Evolutionary conservation across 177 flowering plant species (phyloP).

Genomic region (Telopea speciosissima): DNA sequence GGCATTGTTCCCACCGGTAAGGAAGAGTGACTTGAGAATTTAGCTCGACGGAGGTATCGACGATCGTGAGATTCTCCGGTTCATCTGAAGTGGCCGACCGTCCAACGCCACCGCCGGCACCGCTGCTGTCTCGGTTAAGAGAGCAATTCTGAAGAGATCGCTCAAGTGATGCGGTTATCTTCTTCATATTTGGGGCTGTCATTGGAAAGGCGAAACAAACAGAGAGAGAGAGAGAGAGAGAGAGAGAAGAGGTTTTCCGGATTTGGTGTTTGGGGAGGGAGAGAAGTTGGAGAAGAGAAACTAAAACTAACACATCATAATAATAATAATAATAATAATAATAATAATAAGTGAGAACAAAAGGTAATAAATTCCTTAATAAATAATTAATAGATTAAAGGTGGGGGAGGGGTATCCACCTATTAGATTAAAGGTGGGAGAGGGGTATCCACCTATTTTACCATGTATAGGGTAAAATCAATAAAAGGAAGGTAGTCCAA

Average conservation of each 20-base stretch:
- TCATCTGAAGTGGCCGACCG: constrained; percentile 17
- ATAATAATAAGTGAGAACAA: too few relatives aligned
- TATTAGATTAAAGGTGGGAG: too few relatives aligned
- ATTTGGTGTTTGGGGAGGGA: too few relatives aligned
- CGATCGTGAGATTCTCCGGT: constrained; percentile 12
- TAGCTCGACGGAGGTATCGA: constrained; percentile 52
- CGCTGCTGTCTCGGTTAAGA: constrained; percentile 28
- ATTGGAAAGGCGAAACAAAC: constrained; percentile 9
- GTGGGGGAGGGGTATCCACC: too few relatives aligned
- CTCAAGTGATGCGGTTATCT: constrained; percentile 65
- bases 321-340: too few relatives aligned
- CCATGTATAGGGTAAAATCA: too few relatives aligned
- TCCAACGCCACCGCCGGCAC: constrained; percentile 12
- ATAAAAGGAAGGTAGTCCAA: not conserved
- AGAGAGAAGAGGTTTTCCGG: not conserved
- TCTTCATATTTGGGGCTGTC: constrained; percentile 55
- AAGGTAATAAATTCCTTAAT: too few relatives aligned
- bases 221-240: not conserved
- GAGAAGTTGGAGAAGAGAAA: too few relatives aligned
- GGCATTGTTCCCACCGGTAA: constrained; percentile 91
- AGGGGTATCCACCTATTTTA: too few relatives aligned
- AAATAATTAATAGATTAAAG: too few relatives aligned
- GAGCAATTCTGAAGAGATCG: constrained; percentile 71
- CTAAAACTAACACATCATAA: too few relatives aligned
- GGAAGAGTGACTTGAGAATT: constrained; percentile 75